A percentile compares a stretch with the other conserved stretches of the same genome.
Conservation (phyloP, 148 eudicot species). For the Nepenthes gracilis region DNA sequence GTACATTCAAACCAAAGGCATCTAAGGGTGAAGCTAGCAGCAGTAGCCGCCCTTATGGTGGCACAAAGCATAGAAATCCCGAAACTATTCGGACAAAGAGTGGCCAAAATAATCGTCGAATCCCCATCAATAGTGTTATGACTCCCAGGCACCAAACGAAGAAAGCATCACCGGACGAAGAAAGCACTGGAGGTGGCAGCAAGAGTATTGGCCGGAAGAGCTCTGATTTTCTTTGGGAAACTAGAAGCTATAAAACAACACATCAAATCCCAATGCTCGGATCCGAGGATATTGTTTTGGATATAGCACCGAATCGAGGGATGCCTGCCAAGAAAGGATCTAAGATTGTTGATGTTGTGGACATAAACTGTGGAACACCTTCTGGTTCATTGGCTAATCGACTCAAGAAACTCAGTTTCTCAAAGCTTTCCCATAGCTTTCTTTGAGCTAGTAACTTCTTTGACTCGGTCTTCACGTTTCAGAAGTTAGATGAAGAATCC, state of each 20-base stretch:
- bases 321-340: conserved; percentile 34
- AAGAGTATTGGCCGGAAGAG: conserved; percentile 11
- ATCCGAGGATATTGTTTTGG: conserved; percentile 43
- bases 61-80: conserved; percentile 16
- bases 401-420: conserved; percentile 60
- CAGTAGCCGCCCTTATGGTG: conserved; percentile 8
- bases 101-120: conserved; percentile 14
- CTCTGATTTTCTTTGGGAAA: conserved; percentile 12
- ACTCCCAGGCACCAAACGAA: conserved; percentile 20
- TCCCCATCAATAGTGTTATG: conserved; percentile 22
- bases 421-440: conserved; percentile 58
- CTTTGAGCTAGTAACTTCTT: conserved; percentile 15
- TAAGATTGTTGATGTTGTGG: conserved; percentile 66
- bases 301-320: conserved; percentile 49
- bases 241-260: conserved; percentile 18
- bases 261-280: conserved; percentile 57
- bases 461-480: conserved; percentile 28
- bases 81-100: conserved; percentile 26
- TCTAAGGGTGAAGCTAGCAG: conserved; percentile 46
- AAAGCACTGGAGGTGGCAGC: conserved; percentile 6
- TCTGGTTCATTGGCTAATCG: conserved; percentile 26
- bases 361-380: conserved; percentile 51
- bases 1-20: conserved; percentile 31
- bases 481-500: conserved; percentile 18
- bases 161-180: conserved; percentile 18